phyloP scores from a whole-genome alignment of 257 asterid genomes.

The Leonotis leonurus region DNA sequence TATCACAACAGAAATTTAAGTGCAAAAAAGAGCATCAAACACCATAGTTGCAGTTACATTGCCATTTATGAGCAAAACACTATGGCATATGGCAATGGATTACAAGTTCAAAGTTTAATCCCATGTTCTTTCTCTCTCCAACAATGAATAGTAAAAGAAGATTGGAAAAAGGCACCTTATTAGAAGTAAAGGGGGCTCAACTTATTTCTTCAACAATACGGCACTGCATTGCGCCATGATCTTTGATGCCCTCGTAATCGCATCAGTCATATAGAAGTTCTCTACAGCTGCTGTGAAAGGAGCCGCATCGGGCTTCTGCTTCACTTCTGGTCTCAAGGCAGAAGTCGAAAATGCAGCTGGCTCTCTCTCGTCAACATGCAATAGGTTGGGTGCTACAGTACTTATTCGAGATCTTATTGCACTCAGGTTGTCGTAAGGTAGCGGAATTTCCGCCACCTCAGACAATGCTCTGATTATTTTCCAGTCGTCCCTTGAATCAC shows the following conservation, averaged over 20 bases:
- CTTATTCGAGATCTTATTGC: slow-evolving; percentile 61
- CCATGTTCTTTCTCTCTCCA: slow-evolving; percentile 7
- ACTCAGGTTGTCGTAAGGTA: slow-evolving; percentile 58
- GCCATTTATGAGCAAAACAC: slow-evolving; percentile 66
- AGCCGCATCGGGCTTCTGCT: slow-evolving; percentile 37
- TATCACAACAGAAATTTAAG: slow-evolving; percentile 25
- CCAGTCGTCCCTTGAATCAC: slow-evolving; percentile 97
- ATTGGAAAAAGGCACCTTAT: slow-evolving; percentile 33
- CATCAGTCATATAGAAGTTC: slow-evolving; percentile 91
- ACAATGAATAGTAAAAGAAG: slow-evolving; percentile 16
- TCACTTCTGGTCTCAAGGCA: slow-evolving; percentile 61
- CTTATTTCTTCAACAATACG: slow-evolving; percentile 45
- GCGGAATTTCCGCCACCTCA: slow-evolving; percentile 57
- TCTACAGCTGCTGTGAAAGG: slow-evolving; percentile 56
- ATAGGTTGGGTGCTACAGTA: slow-evolving; percentile 85
- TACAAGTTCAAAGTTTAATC: slow-evolving; percentile 14
- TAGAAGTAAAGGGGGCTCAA: slow-evolving; percentile 20
- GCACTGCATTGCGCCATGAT: slow-evolving; percentile 96
- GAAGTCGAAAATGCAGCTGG: slow-evolving; percentile 62
- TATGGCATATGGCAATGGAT: slow-evolving; percentile 34
- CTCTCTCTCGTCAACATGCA: slow-evolving; percentile 72
- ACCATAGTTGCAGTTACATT: slow-evolving; percentile 20
- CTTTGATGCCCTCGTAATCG: slow-evolving; percentile 95
- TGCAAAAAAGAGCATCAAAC: slow-evolving; percentile 27
- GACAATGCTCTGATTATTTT: slow-evolving; percentile 80